A percentile compares a stretch with the other conserved stretches of the same genome.
These are phyloP conservation scores for Phytophthora hibernalis DNA, from an alignment of 352 stramenopile genomes.

Conservation along the genomic window DNA sequence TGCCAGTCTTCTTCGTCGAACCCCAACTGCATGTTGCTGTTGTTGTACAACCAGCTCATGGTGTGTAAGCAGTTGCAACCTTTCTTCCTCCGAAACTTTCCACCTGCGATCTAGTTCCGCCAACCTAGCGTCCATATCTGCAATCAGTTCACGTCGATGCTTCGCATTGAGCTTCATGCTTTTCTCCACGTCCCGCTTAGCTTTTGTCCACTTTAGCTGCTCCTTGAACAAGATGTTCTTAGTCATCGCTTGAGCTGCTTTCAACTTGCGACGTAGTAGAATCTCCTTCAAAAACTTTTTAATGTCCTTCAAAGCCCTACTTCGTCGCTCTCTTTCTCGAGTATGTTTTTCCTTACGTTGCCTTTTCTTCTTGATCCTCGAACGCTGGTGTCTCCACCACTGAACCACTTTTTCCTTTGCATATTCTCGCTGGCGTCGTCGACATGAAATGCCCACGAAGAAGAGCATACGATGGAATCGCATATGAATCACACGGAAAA, in stretches of 20 bases:
- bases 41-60: conserved; percentile 42
- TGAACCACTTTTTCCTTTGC: conserved; percentile 46
- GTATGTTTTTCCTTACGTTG: conserved; percentile 18
- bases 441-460: conserved; percentile 40
- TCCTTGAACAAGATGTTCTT: conserved; percentile 55
- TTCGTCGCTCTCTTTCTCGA: conserved; percentile 29
- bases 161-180: conserved; percentile 47
- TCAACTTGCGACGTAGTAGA: conserved; percentile 45
- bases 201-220: conserved; percentile 53
- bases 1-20: conserved; percentile 35
- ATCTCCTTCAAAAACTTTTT: conserved; percentile 56
- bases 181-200: conserved; percentile 51
- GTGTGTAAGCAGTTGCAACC: conserved; percentile 29
- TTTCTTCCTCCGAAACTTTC: conserved; percentile 41
- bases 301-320: conserved; percentile 40
- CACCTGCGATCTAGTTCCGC: conserved; percentile 54
- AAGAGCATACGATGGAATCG: conserved; percentile 56
- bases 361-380: conserved; percentile 18
- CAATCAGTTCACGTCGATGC: conserved; percentile 38
- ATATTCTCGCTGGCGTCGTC: conserved; percentile 26
- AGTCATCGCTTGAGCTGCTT: conserved; percentile 36
- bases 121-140: conserved; percentile 42
- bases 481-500: conserved; percentile 50
- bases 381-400: conserved; percentile 50
- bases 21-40: conserved; percentile 34